Evolutionary conservation across 2,329 filamentous ascomycete species (phyloP).

Genomic region (Talaromyces sp.): DNA sequence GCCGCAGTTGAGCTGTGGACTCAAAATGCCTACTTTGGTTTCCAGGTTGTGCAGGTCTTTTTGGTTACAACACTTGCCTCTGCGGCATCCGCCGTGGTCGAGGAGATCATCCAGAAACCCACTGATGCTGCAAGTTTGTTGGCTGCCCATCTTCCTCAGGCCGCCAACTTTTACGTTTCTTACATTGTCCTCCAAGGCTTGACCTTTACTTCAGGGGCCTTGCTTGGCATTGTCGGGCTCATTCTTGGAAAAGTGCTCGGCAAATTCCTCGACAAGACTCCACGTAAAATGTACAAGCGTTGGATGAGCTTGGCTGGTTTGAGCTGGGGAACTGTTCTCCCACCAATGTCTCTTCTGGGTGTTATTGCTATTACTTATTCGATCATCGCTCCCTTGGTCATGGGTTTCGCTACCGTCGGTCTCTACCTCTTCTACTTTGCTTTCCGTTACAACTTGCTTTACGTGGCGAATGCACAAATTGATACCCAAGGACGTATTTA

Average conservation of each 20-base stretch:
- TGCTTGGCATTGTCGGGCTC: constrained; percentile 72
- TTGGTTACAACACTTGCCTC: constrained; percentile 79
- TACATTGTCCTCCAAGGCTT: constrained; percentile 94
- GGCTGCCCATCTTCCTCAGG: constrained; percentile 70
- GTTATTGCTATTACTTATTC: constrained; percentile 84
- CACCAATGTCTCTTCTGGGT: constrained; percentile 74
- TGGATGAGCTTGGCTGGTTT: constrained; percentile 72
- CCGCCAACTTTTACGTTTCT: constrained; percentile 91
- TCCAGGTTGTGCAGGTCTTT: constrained; percentile 79
- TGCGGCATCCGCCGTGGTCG: constrained; percentile 67
- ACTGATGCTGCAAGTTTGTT: constrained; percentile 60
- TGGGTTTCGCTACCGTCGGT: constrained; percentile 76
- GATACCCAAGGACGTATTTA: constrained; percentile 89
- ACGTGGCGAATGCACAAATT: constrained; percentile 74
- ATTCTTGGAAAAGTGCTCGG: constrained; percentile 71
- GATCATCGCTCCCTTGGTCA: constrained; percentile 78
- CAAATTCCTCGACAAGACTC: constrained; percentile 70
- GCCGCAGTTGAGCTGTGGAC: constrained; percentile 82
- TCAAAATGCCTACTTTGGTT: constrained; percentile 79
- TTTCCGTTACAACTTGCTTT: constrained; percentile 87
- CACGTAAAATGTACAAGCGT: constrained; percentile 72
- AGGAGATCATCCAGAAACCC: constrained; percentile 62
- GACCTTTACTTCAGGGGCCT: constrained; percentile 67
- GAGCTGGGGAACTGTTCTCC: constrained; percentile 80
- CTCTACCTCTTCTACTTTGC: constrained; percentile 79